A percentile compares a stretch with the other conserved stretches of the same genome.
These are phyloP conservation scores for Avena insularis DNA, from an alignment of 176 grass and related monocot species.

Conservation along the genomic window DNA sequence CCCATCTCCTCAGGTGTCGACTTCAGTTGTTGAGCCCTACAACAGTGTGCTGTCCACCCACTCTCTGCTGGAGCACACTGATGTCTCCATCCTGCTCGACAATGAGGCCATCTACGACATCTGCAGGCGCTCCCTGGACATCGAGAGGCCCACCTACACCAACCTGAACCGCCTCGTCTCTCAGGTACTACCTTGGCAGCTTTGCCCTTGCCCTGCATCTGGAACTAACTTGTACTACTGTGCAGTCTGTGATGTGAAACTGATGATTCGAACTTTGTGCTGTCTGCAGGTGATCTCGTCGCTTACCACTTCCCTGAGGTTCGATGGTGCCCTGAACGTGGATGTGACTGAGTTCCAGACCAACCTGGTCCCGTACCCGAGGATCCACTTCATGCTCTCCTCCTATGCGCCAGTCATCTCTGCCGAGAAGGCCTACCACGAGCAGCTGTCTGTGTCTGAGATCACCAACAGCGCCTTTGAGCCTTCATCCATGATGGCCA, in stretches of 20 bases:
- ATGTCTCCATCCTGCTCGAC: constrained; percentile 82
- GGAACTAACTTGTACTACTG: not conserved
- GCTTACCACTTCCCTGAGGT: constrained; percentile 77
- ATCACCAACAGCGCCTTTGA: constrained; percentile 91
- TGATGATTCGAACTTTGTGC: not conserved
- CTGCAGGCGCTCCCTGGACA: constrained; percentile 77
- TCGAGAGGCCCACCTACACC: constrained; percentile 78
- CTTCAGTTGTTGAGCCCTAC: constrained; percentile 90
- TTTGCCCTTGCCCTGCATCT: not conserved
- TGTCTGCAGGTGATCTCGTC: constrained; percentile 75
- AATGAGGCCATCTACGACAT: constrained; percentile 91
- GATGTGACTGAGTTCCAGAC: constrained; percentile 90
- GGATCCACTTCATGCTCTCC: constrained; percentile 90
- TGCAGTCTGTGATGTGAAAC: not conserved
- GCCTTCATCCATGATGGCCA: constrained; percentile 87
- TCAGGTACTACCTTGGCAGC: constrained; percentile 36
- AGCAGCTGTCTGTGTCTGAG: constrained; percentile 83
- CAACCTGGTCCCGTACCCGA: constrained; percentile 84
- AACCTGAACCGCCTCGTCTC: constrained; percentile 85
- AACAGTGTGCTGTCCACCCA: constrained; percentile 89
- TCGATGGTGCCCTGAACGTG: constrained; percentile 85
- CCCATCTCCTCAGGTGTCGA: constrained; percentile 82
- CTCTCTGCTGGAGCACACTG: constrained; percentile 78
- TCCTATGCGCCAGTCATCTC: constrained; percentile 87
- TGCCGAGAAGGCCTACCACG: constrained; percentile 70